phyloP scores from a whole-genome alignment of 2,329 filamentous ascomycete genomes.

The Alternaria dauci region DNA sequence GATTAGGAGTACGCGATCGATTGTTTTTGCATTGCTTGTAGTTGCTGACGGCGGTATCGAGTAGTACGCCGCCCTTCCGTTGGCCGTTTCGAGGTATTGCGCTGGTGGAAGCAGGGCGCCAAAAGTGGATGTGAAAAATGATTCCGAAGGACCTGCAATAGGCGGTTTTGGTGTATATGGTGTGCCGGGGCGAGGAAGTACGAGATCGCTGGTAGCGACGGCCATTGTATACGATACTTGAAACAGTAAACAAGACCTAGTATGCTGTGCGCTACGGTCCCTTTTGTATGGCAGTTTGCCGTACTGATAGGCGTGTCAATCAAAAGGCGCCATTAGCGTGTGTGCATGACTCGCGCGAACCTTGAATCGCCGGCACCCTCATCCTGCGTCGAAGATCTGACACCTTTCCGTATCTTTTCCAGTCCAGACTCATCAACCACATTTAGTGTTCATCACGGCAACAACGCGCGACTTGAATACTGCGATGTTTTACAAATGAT shows the following conservation, averaged over 20 bases:
- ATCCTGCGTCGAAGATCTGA: background rate
- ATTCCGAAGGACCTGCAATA: slow-evolving; percentile 51
- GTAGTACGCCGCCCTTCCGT: slow-evolving; percentile 56
- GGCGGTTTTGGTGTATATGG: slow-evolving; percentile 15
- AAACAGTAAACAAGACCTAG: background rate
- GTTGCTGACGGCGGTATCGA: slow-evolving; percentile 47
- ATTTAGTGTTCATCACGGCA: background rate
- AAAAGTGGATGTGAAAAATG: slow-evolving; percentile 49
- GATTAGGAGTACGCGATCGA: slow-evolving; percentile 54
- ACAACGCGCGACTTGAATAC: background rate
- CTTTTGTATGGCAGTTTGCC: background rate
- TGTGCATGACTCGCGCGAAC: background rate
- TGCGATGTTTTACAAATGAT: background rate
- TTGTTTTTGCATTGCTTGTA: slow-evolving; percentile 33
- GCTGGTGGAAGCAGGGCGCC: slow-evolving; percentile 53
- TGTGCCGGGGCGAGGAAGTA: slow-evolving; percentile 39
- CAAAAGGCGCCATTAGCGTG: background rate
- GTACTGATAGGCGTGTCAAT: background rate
- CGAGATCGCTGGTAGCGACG: slow-evolving; percentile 4
- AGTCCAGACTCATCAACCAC: background rate
- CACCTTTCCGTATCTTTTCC: background rate
- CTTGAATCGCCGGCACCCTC: background rate
- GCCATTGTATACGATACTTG: background rate
- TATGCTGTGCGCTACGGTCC: background rate
- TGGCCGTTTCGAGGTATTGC: slow-evolving; percentile 42